These are phyloP conservation scores for Rhodotorula graminis DNA, from an alignment of 768 basidiomycete species.

Conservation along the genomic window DNA sequence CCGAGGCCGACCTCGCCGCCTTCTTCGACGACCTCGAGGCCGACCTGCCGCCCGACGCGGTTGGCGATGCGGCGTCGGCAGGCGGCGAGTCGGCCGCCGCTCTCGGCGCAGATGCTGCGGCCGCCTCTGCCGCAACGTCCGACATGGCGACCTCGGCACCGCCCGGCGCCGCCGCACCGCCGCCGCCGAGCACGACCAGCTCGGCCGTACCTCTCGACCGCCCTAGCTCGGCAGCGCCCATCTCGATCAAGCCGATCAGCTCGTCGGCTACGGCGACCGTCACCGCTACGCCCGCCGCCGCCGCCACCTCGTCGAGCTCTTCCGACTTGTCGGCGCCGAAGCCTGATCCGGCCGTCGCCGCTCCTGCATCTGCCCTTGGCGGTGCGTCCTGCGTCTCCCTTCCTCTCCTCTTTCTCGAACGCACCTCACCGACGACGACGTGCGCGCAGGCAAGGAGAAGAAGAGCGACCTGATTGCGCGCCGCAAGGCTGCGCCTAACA, in stretches of 20 bases:
- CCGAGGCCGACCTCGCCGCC: slow-evolving; percentile 33
- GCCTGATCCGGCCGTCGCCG: not conserved
- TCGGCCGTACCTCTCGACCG: not conserved
- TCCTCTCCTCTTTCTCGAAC: not conserved
- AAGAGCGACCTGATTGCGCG: slow-evolving; percentile 33
- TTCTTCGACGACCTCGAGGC: slow-evolving; percentile 35
- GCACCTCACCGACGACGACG: no score
- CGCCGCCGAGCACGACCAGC: not conserved
- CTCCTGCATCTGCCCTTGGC: slow-evolving; percentile 1
- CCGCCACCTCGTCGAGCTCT: not conserved
- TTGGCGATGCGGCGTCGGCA: not conserved
- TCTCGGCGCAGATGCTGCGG: not conserved
- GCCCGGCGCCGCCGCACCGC: not conserved
- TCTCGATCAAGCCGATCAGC: slow-evolving; percentile 24
- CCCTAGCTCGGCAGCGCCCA: slow-evolving; percentile 10
- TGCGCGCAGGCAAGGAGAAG: slow-evolving; percentile 28
- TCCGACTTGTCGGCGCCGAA: not conserved
- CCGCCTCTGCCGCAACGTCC: not conserved
- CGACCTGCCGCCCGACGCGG: not conserved
- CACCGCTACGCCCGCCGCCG: not conserved
- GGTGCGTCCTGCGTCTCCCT: slow-evolving; percentile 1
- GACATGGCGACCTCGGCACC: not conserved
- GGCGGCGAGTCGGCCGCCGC: no score
- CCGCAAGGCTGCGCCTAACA: slow-evolving; percentile 74
- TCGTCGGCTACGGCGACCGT: not conserved